Conservation (phyloP, 2,329 filamentous ascomycete species). For the Aspergillus nomiae region DNA sequence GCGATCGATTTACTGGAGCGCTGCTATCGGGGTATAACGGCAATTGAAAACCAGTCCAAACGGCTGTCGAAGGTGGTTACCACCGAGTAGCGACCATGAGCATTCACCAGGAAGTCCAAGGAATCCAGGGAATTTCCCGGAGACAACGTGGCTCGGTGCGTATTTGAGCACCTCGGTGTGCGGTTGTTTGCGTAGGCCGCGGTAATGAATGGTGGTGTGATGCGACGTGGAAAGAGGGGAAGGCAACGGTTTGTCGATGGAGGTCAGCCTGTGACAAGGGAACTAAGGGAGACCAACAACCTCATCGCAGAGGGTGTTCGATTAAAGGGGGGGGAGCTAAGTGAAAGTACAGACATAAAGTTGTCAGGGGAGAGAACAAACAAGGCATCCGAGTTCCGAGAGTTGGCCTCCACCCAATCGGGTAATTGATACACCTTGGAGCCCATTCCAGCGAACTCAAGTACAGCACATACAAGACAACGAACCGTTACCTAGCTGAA, state of each 20-base stretch:
- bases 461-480: not conserved
- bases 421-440: slow-evolving; percentile 17
- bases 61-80: not conserved
- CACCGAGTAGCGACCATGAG: not conserved
- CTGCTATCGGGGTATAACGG: not conserved
- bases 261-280: not conserved
- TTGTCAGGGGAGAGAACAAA: not conserved
- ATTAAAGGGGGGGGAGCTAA: not conserved
- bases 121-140: not conserved
- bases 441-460: too few species aligned
- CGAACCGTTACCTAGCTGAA: not conserved
- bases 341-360: not conserved
- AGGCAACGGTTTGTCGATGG: not conserved
- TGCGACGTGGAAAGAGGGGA: slow-evolving; percentile 3
- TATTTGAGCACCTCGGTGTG: not conserved
- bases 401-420: slow-evolving; percentile 9
- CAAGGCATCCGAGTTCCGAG: not conserved
- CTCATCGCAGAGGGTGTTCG: slow-evolving; percentile 9
- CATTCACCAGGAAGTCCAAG: not conserved
- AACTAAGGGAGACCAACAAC: slow-evolving; percentile 1
- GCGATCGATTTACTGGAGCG: not conserved
- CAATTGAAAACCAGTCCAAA: not conserved
- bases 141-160: not conserved
- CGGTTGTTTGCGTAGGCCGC: not conserved
- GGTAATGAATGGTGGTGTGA: slow-evolving; percentile 1